Evolutionary conservation across 2,329 filamentous ascomycete genomes (phyloP).

Genomic region (Cladosporium sp.): DNA sequence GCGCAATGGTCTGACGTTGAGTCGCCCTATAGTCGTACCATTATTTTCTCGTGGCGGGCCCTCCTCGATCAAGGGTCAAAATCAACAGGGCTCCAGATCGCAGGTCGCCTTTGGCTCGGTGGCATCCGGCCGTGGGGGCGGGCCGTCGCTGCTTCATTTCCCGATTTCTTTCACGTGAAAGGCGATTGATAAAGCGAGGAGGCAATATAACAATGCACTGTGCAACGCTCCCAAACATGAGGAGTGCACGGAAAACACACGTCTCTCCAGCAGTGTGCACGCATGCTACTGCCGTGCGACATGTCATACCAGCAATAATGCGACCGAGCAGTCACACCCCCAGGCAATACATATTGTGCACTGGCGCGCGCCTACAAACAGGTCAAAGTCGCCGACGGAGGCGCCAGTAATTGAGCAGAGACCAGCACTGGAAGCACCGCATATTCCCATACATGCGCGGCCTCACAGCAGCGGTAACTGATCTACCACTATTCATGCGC

Average conservation of each 20-base stretch:
- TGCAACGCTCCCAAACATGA: neutral
- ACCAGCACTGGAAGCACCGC: constrained; percentile 7
- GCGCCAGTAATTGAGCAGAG: neutral
- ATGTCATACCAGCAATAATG: neutral
- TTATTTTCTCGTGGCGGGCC: constrained; percentile 11
- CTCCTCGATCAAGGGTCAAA: constrained; percentile 14
- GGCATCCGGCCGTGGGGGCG: constrained; percentile 9
- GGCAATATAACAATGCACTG: neutral
- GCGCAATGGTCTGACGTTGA: constrained; percentile 5
- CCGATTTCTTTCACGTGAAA: constrained; percentile 10
- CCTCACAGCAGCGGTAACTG: constrained; percentile 1
- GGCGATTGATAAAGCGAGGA: neutral
- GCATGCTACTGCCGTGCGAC: neutral
- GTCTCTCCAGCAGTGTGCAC: neutral
- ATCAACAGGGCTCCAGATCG: constrained; percentile 10
- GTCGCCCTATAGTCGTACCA: neutral
- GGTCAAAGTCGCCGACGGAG: neutral
- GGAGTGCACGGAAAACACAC: neutral
- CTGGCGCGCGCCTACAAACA: neutral
- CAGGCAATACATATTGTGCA: neutral
- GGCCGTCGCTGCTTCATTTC: neutral
- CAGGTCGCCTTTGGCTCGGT: constrained; percentile 4
- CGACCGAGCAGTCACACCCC: neutral
- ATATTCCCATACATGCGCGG: neutral
- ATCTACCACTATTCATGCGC: constrained; percentile 5